Conservation (phyloP, 139 green algal genomes). For the Microglena sp. region DNA sequence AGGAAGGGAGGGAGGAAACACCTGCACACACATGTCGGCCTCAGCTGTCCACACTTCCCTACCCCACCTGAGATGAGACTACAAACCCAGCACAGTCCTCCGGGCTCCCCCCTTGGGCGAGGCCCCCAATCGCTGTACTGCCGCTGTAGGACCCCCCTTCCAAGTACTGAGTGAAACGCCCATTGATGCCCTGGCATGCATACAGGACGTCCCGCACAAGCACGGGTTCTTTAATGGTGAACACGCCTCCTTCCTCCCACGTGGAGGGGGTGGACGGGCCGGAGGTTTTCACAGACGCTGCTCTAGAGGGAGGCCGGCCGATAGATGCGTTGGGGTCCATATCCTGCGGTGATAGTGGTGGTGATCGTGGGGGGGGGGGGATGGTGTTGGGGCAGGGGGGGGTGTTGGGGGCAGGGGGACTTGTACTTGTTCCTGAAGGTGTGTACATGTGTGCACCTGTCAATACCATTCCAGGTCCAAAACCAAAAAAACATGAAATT, state of each 20-base stretch:
- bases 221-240: constrained; percentile 35
- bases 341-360: neutral
- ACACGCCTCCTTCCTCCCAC: neutral
- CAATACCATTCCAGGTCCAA: neutral
- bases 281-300: too few relatives aligned
- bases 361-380: neutral
- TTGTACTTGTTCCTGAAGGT: neutral
- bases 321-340: neutral
- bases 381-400: neutral
- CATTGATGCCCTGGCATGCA: constrained; percentile 64
- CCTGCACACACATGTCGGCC: too few relatives aligned
- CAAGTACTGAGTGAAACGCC: constrained; percentile 26
- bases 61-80: too few relatives aligned
- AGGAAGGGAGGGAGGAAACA: neutral
- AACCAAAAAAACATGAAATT: neutral
- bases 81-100: too few relatives aligned
- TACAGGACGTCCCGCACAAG: constrained; percentile 81
- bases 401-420: neutral
- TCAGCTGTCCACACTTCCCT: too few relatives aligned
- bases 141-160: too few relatives aligned
- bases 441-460: neutral
- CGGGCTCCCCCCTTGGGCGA: too few relatives aligned
- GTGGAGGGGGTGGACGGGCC: too few relatives aligned
- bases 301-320: too few relatives aligned
- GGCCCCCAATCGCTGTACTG: too few relatives aligned